Percentiles rank a stretch among this genome's conserved stretches.
These are phyloP conservation scores for Trichocomaceae sp. DNA, from an alignment of 2,329 filamentous ascomycete genomes.

Conservation along the genomic window DNA sequence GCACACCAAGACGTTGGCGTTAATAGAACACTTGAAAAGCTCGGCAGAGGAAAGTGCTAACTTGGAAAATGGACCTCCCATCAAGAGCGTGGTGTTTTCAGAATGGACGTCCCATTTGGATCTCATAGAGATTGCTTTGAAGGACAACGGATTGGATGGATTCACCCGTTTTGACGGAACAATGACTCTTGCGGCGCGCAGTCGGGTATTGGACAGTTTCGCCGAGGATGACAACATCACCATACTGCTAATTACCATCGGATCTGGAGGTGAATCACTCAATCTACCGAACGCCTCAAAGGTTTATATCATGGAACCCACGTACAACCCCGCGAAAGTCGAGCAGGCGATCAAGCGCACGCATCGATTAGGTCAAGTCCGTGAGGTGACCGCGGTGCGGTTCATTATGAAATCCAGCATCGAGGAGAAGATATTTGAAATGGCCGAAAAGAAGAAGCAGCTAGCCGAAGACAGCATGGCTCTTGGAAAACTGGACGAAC, in stretches of 20 bases:
- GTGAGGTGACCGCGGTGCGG: constrained; percentile 77
- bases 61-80: constrained; percentile 52
- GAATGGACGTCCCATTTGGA: constrained; percentile 95
- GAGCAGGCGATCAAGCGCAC: constrained; percentile 92
- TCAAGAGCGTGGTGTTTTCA: constrained; percentile 92
- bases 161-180: constrained; percentile 82
- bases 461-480: constrained; percentile 83
- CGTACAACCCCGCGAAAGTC: constrained; percentile 93
- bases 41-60: constrained; percentile 52
- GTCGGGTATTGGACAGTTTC: constrained; percentile 69
- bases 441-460: constrained; percentile 90
- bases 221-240: constrained; percentile 63
- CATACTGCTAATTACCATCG: constrained; percentile 86
- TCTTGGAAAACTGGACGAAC: constrained; percentile 52
- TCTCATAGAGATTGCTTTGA: constrained; percentile 76
- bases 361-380: constrained; percentile 80
- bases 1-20: constrained; percentile 81
- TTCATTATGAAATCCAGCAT: constrained; percentile 89
- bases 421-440: constrained; percentile 83
- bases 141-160: constrained; percentile 45
- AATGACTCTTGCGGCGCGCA: constrained; percentile 70
- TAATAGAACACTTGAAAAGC: constrained; percentile 66
- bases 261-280: constrained; percentile 81
- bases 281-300: constrained; percentile 81
- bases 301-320: constrained; percentile 96